Conservation (phyloP, 805 yeast species). For the Candida ponderosae region DNA sequence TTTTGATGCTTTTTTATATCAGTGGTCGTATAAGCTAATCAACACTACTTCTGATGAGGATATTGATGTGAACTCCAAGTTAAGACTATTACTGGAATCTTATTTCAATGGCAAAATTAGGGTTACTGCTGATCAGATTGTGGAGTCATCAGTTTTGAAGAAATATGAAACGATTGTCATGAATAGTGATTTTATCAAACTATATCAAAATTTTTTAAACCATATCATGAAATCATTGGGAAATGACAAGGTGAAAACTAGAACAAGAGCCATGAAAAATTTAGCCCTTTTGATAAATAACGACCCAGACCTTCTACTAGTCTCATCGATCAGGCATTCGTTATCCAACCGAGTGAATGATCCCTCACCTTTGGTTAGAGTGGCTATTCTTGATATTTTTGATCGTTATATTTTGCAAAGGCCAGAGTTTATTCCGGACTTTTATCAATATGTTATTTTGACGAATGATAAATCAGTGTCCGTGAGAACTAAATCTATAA, state of each 20-base stretch:
- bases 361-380: slow-evolving; percentile 64
- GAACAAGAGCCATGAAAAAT: slow-evolving; percentile 60
- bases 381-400: slow-evolving; percentile 66
- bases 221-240: slow-evolving; percentile 41
- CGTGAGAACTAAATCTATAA: slow-evolving; percentile 58
- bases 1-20: slow-evolving; percentile 9
- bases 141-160: not conserved
- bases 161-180: slow-evolving; percentile 3
- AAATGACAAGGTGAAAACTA: slow-evolving; percentile 41
- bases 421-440: slow-evolving; percentile 38
- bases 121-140: not conserved
- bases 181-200: slow-evolving; percentile 10
- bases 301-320: slow-evolving; percentile 42
- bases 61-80: not conserved
- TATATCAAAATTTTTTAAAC: slow-evolving; percentile 46
- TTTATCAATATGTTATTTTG: slow-evolving; percentile 29
- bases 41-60: not conserved
- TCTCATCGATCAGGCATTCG: slow-evolving; percentile 42
- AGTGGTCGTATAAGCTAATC: slow-evolving; percentile 13
- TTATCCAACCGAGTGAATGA: slow-evolving; percentile 47
- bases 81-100: not conserved
- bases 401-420: slow-evolving; percentile 35
- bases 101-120: not conserved
- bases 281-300: slow-evolving; percentile 46
- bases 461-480: slow-evolving; percentile 52